Percentiles rank a stretch among this genome's conserved stretches.
These are phyloP conservation scores for Coemansia sp. DNA, from an alignment of 192 early-diverging fungal genomes.

Conservation along the genomic window DNA sequence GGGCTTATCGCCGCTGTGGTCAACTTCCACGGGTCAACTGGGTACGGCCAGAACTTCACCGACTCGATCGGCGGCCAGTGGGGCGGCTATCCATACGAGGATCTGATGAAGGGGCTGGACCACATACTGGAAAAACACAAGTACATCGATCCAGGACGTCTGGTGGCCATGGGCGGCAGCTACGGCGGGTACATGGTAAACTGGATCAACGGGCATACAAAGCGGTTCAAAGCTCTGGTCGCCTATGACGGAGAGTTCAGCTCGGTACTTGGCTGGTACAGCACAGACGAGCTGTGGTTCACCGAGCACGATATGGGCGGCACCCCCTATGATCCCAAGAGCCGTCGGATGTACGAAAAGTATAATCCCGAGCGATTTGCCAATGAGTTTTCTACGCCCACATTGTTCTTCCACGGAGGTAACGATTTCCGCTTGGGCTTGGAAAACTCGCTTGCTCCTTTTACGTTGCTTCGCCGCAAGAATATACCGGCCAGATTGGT, in stretches of 20 bases:
- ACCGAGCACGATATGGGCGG: constrained; percentile 75
- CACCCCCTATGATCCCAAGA: constrained; percentile 55
- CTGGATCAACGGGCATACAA: constrained; percentile 76
- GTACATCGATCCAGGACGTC: constrained; percentile 56
- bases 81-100: constrained; percentile 72
- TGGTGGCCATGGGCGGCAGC: constrained; percentile 67
- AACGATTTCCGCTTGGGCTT: constrained; percentile 63
- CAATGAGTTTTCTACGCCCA: constrained; percentile 68
- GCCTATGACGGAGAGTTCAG: constrained; percentile 76
- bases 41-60: constrained; percentile 75
- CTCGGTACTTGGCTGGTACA: constrained; percentile 56
- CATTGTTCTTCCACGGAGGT: constrained; percentile 70
- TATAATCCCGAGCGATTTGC: constrained; percentile 67
- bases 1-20: constrained; percentile 69
- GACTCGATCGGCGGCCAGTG: constrained; percentile 71
- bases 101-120: constrained; percentile 70
- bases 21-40: constrained; percentile 77
- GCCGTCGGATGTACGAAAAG: constrained; percentile 56
- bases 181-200: constrained; percentile 85
- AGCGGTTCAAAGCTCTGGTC: constrained; percentile 63
- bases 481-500: constrained; percentile 62
- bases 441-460: constrained; percentile 65
- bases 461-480: constrained; percentile 70
- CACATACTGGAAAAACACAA: constrained; percentile 53
- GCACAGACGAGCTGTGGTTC: constrained; percentile 78